These are phyloP conservation scores for Cucurbita moschata DNA, from an alignment of 306 rosid genomes.

Conservation along the genomic window DNA sequence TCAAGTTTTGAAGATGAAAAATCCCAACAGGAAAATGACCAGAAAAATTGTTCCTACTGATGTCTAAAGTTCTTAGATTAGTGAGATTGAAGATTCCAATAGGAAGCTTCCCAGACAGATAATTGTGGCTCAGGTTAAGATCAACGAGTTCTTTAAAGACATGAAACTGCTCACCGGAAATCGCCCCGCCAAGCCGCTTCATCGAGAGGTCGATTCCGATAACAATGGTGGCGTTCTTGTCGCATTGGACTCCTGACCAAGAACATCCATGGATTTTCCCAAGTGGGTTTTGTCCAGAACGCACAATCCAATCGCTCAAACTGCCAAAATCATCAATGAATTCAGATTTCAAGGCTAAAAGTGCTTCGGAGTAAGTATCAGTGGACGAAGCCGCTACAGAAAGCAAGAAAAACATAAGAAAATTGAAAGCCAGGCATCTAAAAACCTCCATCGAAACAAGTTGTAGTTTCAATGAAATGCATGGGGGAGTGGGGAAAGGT, in stretches of 20 bases:
- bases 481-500: conserved; percentile 82
- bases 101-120: conserved; percentile 63
- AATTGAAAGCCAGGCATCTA: conserved; percentile 23
- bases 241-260: conserved; percentile 73
- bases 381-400: conserved; percentile 26
- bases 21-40: conserved; percentile 59
- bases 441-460: conserved; percentile 56
- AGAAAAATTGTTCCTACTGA: conserved; percentile 80
- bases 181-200: conserved; percentile 44
- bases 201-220: conserved; percentile 58
- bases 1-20: conserved; percentile 30
- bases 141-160: conserved; percentile 40
- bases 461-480: conserved; percentile 37
- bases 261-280: conserved; percentile 55
- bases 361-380: conserved; percentile 63
- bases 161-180: conserved; percentile 50
- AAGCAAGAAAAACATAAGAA: conserved; percentile 29
- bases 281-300: conserved; percentile 23
- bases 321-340: conserved; percentile 32
- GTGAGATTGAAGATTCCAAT: conserved; percentile 52
- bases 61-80: conserved; percentile 43
- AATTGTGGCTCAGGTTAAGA: conserved; percentile 66
- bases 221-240: conserved; percentile 34
- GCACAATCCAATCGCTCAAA: conserved; percentile 53
- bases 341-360: conserved; percentile 62